Evolutionary conservation across 768 basidiomycete genomes (phyloP).

Genomic region (Pleurotus sapidus): DNA sequence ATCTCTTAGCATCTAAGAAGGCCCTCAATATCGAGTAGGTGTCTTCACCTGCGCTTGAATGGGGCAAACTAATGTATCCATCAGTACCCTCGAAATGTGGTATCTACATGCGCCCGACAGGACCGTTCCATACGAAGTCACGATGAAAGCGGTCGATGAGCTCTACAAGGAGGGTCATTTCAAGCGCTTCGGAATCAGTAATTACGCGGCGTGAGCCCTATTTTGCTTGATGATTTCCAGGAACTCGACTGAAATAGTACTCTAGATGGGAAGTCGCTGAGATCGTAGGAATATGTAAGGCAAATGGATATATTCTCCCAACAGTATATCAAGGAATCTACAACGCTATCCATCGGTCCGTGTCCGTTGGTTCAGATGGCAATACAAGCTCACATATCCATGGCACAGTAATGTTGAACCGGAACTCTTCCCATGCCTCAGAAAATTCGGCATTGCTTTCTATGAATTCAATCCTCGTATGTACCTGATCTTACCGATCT

Average conservation of each 20-base stretch:
- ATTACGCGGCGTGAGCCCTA: conserved; percentile 45
- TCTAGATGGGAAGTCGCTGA: conserved; percentile 35
- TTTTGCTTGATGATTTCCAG: neutral
- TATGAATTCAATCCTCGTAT: conserved; percentile 54
- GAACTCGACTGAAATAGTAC: neutral
- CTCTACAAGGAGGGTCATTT: conserved; percentile 58
- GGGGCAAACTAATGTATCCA: neutral
- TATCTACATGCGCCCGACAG: conserved; percentile 65
- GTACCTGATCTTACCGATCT: too few species aligned
- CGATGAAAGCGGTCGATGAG: conserved; percentile 49
- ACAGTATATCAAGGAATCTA: conserved; percentile 38
- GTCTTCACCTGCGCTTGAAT: conserved; percentile 5
- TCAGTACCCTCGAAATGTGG: conserved; percentile 44
- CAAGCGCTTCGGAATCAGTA: conserved; percentile 61
- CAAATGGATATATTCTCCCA: conserved; percentile 38
- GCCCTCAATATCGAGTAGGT: conserved; percentile 42
- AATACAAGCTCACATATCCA: neutral
- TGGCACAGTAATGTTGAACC: conserved; percentile 52
- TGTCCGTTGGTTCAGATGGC: neutral
- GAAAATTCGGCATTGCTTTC: conserved; percentile 48
- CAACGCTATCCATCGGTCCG: conserved; percentile 15
- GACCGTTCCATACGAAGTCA: conserved; percentile 53
- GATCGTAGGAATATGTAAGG: conserved; percentile 41
- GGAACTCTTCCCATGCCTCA: conserved; percentile 45
- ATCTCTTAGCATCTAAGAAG: conserved; percentile 44